A percentile compares a stretch with the other conserved stretches of the same genome.
These are phyloP conservation scores for Ceratocystis diversiconidia DNA, from an alignment of 2,329 filamentous ascomycete species.

Conservation along the genomic window DNA sequence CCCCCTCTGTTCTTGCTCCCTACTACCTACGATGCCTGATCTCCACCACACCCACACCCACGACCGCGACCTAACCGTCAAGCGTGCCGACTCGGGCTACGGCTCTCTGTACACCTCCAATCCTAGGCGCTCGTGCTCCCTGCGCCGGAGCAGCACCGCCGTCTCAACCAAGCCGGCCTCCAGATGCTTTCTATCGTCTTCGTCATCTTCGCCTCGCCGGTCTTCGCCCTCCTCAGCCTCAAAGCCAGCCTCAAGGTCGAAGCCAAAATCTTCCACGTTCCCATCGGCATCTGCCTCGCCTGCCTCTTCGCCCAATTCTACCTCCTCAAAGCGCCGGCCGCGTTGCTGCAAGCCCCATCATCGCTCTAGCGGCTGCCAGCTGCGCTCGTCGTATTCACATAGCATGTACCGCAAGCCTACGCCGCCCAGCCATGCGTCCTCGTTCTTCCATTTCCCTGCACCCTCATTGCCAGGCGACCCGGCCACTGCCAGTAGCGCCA, in stretches of 20 bases:
- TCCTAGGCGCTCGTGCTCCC: conserved; percentile 26
- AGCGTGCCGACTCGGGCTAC: conserved; percentile 45
- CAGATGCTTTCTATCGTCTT: not conserved
- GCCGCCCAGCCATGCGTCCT: conserved; percentile 24
- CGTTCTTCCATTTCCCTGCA: conserved; percentile 37
- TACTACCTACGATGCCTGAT: not conserved
- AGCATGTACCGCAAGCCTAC: conserved; percentile 18
- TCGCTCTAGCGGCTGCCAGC: conserved; percentile 21
- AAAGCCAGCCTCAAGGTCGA: not conserved
- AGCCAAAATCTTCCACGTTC: conserved; percentile 20
- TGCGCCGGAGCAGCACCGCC: conserved; percentile 23
- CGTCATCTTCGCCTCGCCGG: not conserved
- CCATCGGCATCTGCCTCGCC: conserved; percentile 21
- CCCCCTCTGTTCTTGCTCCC: not conserved
- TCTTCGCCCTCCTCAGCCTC: not conserved
- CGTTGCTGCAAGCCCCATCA: conserved; percentile 20
- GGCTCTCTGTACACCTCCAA: conserved; percentile 34
- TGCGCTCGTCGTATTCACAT: conserved; percentile 15
- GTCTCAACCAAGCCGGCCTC: conserved; percentile 19
- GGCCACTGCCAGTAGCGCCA: not conserved
- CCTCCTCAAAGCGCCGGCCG: conserved; percentile 14
- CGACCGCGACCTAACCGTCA: conserved; percentile 31
- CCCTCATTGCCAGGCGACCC: conserved; percentile 8
- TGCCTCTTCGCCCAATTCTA: conserved; percentile 31
- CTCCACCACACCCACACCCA: not conserved